Conservation (phyloP, 352 stramenopile genomes). For the Pythium pyrilobum region DNA sequence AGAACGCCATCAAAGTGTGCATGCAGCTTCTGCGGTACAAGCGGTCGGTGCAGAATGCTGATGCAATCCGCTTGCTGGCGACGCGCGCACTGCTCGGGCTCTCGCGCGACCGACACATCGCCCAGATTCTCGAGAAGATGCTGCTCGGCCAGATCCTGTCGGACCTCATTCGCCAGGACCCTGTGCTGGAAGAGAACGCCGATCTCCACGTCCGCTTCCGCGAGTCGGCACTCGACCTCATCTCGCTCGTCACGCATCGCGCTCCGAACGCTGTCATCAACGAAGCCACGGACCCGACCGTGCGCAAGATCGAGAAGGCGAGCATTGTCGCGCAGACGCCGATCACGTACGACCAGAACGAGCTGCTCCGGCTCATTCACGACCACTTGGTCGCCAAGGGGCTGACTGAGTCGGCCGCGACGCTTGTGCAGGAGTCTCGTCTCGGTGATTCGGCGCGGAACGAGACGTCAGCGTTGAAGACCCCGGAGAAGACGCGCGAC, state of each 20-base stretch:
- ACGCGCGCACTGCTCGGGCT: conserved; percentile 78
- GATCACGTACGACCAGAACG: conserved; percentile 81
- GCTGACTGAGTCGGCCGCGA: conserved; percentile 45
- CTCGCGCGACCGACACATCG: conserved; percentile 83
- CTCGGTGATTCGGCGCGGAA: conserved; percentile 17
- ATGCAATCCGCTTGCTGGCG: conserved; percentile 77
- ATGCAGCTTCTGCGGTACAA: conserved; percentile 86
- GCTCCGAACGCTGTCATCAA: conserved; percentile 81
- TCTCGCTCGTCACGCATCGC: conserved; percentile 81
- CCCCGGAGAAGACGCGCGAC: conserved; percentile 4
- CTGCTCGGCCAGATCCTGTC: conserved; percentile 80
- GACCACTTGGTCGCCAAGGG: conserved; percentile 79
- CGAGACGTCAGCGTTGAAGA: not conserved
- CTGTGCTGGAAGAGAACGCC: conserved; percentile 80
- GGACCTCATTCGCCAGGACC: conserved; percentile 82
- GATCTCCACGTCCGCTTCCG: conserved; percentile 85
- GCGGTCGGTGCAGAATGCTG: conserved; percentile 79
- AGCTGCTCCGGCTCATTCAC: conserved; percentile 78
- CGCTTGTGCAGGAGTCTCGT: conserved; percentile 44
- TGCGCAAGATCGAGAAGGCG: conserved; percentile 86
- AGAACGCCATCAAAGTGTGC: conserved; percentile 86
- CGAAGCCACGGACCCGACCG: conserved; percentile 81
- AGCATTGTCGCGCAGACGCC: conserved; percentile 86
- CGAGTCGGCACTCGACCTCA: conserved; percentile 82
- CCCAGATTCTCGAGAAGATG: conserved; percentile 90